These are phyloP conservation scores for Phyllosticta citriasiana DNA, from an alignment of 2,329 filamentous ascomycete species.

Conservation along the genomic window DNA sequence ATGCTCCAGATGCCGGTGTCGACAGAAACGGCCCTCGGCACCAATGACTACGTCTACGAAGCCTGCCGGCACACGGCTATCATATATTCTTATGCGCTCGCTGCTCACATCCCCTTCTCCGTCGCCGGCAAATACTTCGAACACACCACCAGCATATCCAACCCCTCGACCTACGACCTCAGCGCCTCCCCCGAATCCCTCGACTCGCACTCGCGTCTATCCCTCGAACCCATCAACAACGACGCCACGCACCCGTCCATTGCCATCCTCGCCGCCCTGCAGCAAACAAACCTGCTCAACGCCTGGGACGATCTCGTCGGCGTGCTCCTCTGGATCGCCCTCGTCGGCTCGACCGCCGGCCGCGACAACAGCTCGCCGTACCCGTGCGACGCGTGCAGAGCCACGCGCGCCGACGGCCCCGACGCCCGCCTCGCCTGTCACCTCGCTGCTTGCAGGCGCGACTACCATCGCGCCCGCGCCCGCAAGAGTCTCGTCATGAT, in stretches of 20 bases:
- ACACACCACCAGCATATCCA: background rate
- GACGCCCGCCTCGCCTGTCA: background rate
- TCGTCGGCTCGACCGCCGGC: conserved; percentile 22
- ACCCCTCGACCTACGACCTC: background rate
- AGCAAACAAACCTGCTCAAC: conserved; percentile 15
- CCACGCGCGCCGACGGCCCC: background rate
- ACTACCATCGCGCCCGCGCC: conserved; percentile 1
- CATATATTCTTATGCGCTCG: conserved; percentile 8
- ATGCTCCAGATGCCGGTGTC: background rate
- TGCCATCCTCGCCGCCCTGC: conserved; percentile 6
- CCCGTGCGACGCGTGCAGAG: background rate
- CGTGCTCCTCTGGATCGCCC: conserved; percentile 22
- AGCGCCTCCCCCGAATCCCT: background rate
- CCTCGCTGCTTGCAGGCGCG: background rate
- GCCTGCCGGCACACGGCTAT: conserved; percentile 7
- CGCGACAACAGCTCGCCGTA: conserved; percentile 1
- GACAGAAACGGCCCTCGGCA: background rate
- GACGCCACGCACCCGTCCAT: conserved; percentile 2
- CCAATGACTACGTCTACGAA: conserved; percentile 5
- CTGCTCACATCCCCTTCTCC: conserved; percentile 8
- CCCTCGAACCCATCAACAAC: background rate
- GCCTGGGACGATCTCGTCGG: conserved; percentile 25
- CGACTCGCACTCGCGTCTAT: background rate
- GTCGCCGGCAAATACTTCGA: conserved; percentile 5
- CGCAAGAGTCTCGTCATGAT: conserved; percentile 4